These are phyloP conservation scores for Phytopythium sindhum DNA, from an alignment of 352 stramenopile species.

Conservation along the genomic window DNA sequence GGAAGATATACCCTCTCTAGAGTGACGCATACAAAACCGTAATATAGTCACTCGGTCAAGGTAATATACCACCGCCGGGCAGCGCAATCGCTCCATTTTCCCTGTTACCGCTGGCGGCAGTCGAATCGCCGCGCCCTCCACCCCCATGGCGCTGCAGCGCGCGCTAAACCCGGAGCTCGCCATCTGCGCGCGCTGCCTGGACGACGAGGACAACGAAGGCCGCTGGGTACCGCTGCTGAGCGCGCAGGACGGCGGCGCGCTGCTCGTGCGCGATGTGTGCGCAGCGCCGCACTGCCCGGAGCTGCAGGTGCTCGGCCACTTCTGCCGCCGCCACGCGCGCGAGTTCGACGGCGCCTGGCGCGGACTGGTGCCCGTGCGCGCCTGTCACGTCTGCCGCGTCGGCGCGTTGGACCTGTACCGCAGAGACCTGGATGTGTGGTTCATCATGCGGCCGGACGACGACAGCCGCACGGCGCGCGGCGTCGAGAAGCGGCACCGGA, in stretches of 20 bases:
- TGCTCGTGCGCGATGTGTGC: slow-evolving; percentile 65
- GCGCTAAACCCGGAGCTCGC: slow-evolving; percentile 54
- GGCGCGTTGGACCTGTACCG: slow-evolving; percentile 44
- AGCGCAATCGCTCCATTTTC: background rate
- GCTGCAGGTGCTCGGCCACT: slow-evolving; percentile 49
- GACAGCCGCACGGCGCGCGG: slow-evolving; percentile 15
- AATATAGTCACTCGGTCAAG: background rate
- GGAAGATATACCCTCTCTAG: background rate
- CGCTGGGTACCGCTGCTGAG: slow-evolving; percentile 28
- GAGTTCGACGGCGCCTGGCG: slow-evolving; percentile 53
- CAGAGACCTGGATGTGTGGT: slow-evolving; percentile 54
- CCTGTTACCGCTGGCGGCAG: background rate
- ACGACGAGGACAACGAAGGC: slow-evolving; percentile 23
- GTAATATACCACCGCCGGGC: background rate
- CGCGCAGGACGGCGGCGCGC: slow-evolving; percentile 20
- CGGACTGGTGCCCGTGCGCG: slow-evolving; percentile 34
- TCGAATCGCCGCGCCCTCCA: background rate
- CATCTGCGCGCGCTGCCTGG: slow-evolving; percentile 50
- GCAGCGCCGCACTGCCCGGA: slow-evolving; percentile 37
- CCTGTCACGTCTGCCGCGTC: slow-evolving; percentile 46
- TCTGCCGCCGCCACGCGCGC: slow-evolving; percentile 46
- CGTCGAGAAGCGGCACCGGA: slow-evolving; percentile 20
- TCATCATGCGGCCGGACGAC: slow-evolving; percentile 37
- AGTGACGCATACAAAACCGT: background rate
- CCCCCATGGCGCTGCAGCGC: slow-evolving; percentile 36